Evolutionary conservation across 2,329 filamentous ascomycete genomes (phyloP), one percentile per base, ranked within the genome.

Genomic region (Sclerotinia borealis): DNA sequence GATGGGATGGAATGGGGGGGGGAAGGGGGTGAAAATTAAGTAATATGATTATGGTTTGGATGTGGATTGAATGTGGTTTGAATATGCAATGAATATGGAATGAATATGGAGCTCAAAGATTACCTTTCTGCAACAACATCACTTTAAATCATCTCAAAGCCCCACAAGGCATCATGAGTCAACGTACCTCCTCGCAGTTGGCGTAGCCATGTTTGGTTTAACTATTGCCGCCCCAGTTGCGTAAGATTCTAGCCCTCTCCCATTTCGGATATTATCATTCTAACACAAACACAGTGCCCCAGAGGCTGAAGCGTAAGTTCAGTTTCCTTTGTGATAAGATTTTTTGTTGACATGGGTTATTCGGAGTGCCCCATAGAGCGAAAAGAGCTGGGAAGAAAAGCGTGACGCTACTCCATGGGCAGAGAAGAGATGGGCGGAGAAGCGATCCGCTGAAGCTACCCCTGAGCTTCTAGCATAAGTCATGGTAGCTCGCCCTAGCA

Each of bases 271-370:
- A 25, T 11, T 17, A 45, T 45, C 27, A 45, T 34, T 25, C 55
- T 59, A 47, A 59, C 55, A 36, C 13, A 34, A 27, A 41, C 29
- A 34, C 19, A 59, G 55, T 36, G 27, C 39, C 15, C 22, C 55
- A 45, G 41, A 59, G 19, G 55, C 55, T 36, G 41, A 59, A 59
- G 39, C 55, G 39, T 59, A 27, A 59, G 39, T 55, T 41, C 8
- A 25, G 43, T 55, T 3, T 41, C 25, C 3, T 45, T 17, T 22
- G 19, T 19, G 10, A 17, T 34, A 29, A 47, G 19, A 31, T 36
- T 11, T 34, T 25, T 8, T 47, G 19, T 29, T 47, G 31, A 58
- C 5, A 29, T 47, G 22, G 15, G n/a, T 31, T 15, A 22, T 31
- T 34, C 2, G 9, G 17, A 58, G 54, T 47, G 54, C 54, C 25